Percentiles rank a stretch among this genome's conserved stretches.
Conservation (phyloP, 257 asterid genomes). For the Ocimum tenuiflorum region DNA sequence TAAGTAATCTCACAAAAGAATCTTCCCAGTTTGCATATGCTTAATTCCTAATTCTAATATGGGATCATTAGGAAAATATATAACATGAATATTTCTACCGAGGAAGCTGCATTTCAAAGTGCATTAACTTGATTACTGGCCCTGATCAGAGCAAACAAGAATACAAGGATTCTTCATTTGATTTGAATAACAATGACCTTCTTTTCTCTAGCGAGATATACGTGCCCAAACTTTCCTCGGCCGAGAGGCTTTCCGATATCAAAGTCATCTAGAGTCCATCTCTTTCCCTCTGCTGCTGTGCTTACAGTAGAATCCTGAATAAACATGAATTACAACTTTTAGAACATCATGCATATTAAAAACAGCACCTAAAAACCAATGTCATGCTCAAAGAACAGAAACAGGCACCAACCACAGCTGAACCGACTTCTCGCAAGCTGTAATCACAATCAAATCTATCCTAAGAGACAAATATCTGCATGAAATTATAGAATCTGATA, state of each 20-base stretch:
- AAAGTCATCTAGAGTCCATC: constrained; percentile 78
- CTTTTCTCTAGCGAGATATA: constrained; percentile 86
- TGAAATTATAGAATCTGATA: background rate
- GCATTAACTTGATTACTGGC: background rate
- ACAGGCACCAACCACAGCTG: background rate
- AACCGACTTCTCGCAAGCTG: background rate
- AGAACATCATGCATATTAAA: background rate
- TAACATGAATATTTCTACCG: background rate
- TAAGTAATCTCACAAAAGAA: background rate
- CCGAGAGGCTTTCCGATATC: constrained; percentile 98
- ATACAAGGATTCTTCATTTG: background rate
- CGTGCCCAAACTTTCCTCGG: constrained; percentile 94
- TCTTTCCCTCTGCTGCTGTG: constrained; percentile 50
- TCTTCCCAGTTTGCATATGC: background rate
- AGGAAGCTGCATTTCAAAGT: background rate
- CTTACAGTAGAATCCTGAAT: constrained; percentile 48
- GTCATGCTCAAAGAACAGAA: constrained; percentile 4
- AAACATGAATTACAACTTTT: constrained; percentile 17
- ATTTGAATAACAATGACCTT: constrained; percentile 37
- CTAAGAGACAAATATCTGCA: background rate
- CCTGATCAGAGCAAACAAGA: background rate
- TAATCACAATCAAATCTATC: background rate
- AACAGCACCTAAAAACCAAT: background rate
- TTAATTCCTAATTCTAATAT: background rate
- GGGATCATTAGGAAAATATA: background rate